These are phyloP conservation scores for Umbilicaria muhlenbergii DNA, from an alignment of 495 filamentous ascomycete species.

Conservation along the genomic window DNA sequence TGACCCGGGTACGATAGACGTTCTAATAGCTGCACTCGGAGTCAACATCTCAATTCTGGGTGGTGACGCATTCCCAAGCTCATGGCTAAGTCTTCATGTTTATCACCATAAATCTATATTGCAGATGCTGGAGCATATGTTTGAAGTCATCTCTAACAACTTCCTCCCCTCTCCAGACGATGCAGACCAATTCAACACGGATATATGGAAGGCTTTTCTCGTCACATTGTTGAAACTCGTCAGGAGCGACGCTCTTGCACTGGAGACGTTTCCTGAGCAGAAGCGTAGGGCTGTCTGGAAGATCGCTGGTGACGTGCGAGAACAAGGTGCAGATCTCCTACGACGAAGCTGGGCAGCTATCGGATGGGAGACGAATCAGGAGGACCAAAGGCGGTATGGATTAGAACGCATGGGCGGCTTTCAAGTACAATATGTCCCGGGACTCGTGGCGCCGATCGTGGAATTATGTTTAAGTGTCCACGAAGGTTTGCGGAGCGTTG, in stretches of 20 bases:
- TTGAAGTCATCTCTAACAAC: slow-evolving; percentile 55
- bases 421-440: slow-evolving; percentile 95
- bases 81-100: slow-evolving; percentile 86
- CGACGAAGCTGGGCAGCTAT: slow-evolving; percentile 86
- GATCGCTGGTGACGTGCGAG: slow-evolving; percentile 91
- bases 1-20: slow-evolving; percentile 46
- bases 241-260: slow-evolving; percentile 68
- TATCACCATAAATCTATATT: slow-evolving; percentile 90
- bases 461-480: slow-evolving; percentile 92
- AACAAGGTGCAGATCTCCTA: slow-evolving; percentile 75
- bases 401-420: slow-evolving; percentile 82
- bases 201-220: slow-evolving; percentile 89
- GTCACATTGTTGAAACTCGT: slow-evolving; percentile 77
- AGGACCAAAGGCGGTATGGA: slow-evolving; percentile 59
- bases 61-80: slow-evolving; percentile 76
- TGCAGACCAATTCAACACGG: slow-evolving; percentile 82
- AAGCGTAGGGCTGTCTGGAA: slow-evolving; percentile 95
- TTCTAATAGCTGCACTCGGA: slow-evolving; percentile 59
- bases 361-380: slow-evolving; percentile 80
- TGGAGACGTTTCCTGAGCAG: slow-evolving; percentile 96
- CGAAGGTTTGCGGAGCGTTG: slow-evolving; percentile 74
- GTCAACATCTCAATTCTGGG: slow-evolving; percentile 79
- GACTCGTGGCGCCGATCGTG: slow-evolving; percentile 78
- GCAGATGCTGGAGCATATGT: slow-evolving; percentile 72
- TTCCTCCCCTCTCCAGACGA: slow-evolving; percentile 81